Base-by-base conservation (phyloP, 2,329 filamentous ascomycete genomes). In the Hymenoscyphus scutula region DNA sequence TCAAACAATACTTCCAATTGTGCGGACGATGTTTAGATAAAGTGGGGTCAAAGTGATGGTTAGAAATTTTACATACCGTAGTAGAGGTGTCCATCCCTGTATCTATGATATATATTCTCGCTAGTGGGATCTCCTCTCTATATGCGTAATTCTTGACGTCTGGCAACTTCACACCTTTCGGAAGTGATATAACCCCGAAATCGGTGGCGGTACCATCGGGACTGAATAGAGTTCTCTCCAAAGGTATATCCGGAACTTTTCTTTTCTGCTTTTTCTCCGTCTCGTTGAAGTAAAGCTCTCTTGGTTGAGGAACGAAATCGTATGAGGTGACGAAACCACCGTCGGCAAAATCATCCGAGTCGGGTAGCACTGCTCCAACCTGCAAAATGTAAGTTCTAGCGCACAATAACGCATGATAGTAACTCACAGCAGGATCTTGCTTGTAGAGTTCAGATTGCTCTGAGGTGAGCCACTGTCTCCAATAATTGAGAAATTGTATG, bases 391-490 rank as follows among this genome's bases (percentile, higher is more conserved):
- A n/a, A 41, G 15, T 41, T 17, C 15, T n/a, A 10, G 37, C 2
- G 7, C 15, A 17, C 37, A 5, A 41, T 17, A n/a, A 17, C 4
- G 17, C 5, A n/a, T 17, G 6, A n/a, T 41, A 7, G 6, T 34
- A 34, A 45, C 56, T 58, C 17, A 58, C 56, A 48, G 56, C 56
- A 15, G 37, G 56, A 23, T 58, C 23, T 29, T 48, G 34, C 17
- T 45, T 48, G 27, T 58, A 58, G 6, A 29, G 5, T 23, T 48
- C 41, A n/a, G 25, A 37, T 19, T 58, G 56, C 37, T 58, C 56
- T 2, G 37, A 8, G 1, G 56, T 58, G 23, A 58, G 56, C 2
- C 17, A 17, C 15, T 58, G 56, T 15, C 23, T n/a, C 56, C 56
- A 58, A 45, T 17, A 27, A 29, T 25, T n/a, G 13, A 58, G 2